Evolutionary conservation across 2,329 filamentous ascomycete species (phyloP).

Genomic region (Pseudogymnoascus sp.): DNA sequence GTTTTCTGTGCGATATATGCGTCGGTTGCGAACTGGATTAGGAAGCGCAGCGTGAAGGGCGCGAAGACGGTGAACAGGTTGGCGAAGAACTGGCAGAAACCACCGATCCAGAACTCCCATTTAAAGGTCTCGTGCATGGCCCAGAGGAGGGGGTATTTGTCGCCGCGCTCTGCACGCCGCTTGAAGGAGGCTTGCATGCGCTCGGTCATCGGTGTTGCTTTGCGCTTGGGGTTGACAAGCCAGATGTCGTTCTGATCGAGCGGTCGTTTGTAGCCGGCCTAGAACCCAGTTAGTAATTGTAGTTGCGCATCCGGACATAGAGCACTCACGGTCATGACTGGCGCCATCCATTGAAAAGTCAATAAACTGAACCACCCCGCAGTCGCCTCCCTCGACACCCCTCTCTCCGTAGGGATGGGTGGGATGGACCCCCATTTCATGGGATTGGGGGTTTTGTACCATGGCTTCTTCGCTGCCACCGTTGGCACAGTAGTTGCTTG

Average conservation of each 20-base stretch:
- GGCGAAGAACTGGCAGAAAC: conserved; percentile 64
- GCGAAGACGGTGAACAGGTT: conserved; percentile 70
- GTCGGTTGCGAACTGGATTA: conserved; percentile 76
- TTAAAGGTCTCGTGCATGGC: conserved; percentile 82
- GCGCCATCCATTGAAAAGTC: conserved; percentile 84
- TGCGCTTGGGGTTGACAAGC: conserved; percentile 73
- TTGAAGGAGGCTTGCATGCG: conserved; percentile 62
- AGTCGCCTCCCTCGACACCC: conserved; percentile 57
- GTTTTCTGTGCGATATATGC: conserved; percentile 59
- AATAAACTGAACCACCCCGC: conserved; percentile 67
- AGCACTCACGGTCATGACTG: conserved; percentile 64
- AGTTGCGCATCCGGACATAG: not conserved
- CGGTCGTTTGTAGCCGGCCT: conserved; percentile 77
- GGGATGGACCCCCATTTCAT: conserved; percentile 50
- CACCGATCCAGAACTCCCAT: conserved; percentile 76
- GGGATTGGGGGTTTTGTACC: conserved; percentile 55
- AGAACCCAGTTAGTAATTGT: conserved; percentile 17
- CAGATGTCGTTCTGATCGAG: conserved; percentile 82
- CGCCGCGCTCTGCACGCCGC: conserved; percentile 55
- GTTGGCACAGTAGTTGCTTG: not conserved
- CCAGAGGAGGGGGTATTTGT: conserved; percentile 65
- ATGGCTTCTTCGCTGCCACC: conserved; percentile 40
- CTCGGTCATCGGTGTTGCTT: conserved; percentile 58
- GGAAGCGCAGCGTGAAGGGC: conserved; percentile 74
- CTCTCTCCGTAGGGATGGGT: conserved; percentile 44